Evolutionary conservation across 2,329 filamentous ascomycete species (phyloP).

Genomic region (Xylariaceae sp.): DNA sequence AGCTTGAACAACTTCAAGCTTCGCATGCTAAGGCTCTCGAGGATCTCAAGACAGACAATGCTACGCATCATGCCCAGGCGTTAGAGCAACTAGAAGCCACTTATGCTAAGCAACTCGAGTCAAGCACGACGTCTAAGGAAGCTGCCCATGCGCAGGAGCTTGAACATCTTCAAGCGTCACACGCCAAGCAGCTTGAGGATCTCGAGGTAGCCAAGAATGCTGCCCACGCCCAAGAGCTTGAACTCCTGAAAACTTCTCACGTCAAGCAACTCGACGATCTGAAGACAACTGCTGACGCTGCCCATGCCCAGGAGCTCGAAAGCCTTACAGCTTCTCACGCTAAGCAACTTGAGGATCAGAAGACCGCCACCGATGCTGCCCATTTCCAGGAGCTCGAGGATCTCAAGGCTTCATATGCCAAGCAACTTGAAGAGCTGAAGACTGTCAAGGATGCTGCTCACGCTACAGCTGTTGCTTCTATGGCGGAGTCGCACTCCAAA

Average conservation of each 20-base stretch:
- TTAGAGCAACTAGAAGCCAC: too few relatives aligned
- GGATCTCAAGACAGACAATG: conserved; percentile 16
- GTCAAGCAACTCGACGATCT: conserved; percentile 22
- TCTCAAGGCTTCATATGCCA: conserved; percentile 18
- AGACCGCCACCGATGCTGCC: conserved; percentile 15
- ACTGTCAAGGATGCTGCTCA: conserved; percentile 22
- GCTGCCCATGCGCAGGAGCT: too few relatives aligned
- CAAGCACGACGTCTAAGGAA: too few relatives aligned
- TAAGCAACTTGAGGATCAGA: conserved; percentile 20
- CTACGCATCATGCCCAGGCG: conserved; percentile 15
- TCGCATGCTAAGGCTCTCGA: conserved; percentile 21
- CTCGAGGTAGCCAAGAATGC: conserved; percentile 14
- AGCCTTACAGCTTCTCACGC: conserved; percentile 17
- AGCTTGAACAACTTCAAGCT: neutral
- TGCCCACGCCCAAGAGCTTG: conserved; percentile 21
- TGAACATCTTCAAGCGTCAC: neutral
- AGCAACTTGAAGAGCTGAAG: conserved; percentile 19
- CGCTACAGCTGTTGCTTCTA: conserved; percentile 25
- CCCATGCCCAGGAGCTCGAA: conserved; percentile 22
- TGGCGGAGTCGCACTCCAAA: conserved; percentile 26
- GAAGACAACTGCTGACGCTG: conserved; percentile 19
- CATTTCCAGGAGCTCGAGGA: conserved; percentile 7
- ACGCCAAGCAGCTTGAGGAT: conserved; percentile 16
- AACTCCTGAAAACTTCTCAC: conserved; percentile 18
- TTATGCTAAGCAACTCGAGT: too few relatives aligned